phyloP scores from a whole-genome alignment of 2,329 filamentous ascomycete genomes.

The Aspergillus sp. region DNA sequence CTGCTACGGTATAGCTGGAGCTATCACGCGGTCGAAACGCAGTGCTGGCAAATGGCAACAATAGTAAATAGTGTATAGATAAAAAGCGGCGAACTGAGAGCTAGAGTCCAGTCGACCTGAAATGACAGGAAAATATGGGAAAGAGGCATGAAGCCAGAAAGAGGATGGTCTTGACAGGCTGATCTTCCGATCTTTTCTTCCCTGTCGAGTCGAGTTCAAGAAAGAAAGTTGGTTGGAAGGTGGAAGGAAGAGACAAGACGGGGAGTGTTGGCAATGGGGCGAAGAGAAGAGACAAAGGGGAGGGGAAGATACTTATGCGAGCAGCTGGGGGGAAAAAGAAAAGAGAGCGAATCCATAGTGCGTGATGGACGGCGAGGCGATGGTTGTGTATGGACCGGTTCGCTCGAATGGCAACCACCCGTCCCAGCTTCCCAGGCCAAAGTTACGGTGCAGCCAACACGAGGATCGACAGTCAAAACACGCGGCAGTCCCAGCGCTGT shows the following conservation, averaged over 20 bases:
- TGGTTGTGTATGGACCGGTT: too few relatives aligned
- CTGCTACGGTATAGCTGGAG: slow-evolving; percentile 12
- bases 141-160: not conserved
- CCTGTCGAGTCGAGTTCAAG: not conserved
- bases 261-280: not conserved
- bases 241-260: not conserved
- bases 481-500: too few relatives aligned
- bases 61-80: slow-evolving; percentile 16
- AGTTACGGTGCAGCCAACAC: too few relatives aligned
- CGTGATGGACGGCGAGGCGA: too few relatives aligned
- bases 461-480: too few relatives aligned
- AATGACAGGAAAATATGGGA: slow-evolving; percentile 5
- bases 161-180: not conserved
- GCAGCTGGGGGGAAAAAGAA: not conserved
- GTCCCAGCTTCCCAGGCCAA: too few relatives aligned
- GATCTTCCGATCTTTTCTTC: not conserved
- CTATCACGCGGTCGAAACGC: slow-evolving; percentile 14
- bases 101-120: slow-evolving; percentile 6
- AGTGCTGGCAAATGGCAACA: slow-evolving; percentile 3
- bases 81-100: slow-evolving; percentile 1
- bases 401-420: too few relatives aligned
- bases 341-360: not conserved
- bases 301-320: not conserved
- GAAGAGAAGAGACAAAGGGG: not conserved
- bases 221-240: not conserved